Evolutionary conservation across 2,329 filamentous ascomycete species (phyloP), one percentile per base, ranked within the genome.

Genomic region (Epichloe uncinata): DNA sequence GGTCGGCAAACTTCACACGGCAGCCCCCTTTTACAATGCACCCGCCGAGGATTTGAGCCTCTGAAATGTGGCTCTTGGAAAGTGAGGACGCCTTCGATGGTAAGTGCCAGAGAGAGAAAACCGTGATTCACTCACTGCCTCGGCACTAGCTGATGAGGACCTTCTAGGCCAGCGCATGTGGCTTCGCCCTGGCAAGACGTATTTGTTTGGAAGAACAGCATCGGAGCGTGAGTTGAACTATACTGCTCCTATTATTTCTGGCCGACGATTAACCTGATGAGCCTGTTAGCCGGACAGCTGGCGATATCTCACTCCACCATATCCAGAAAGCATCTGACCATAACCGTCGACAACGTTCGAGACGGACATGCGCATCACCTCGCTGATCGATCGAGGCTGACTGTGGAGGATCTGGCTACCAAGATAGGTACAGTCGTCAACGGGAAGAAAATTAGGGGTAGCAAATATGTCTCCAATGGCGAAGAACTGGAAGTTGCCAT

Each of bases 381-480:
- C 13, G 74, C 78, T 51, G 75, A 73, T 40, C 80, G 84, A 53
- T 88, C 88, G 1, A 73, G 72, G 47, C 67, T 97, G 49, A 84
- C 75, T 4, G 73, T 97, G 50, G 82, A 82, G 56, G 93, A 97
- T 60, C 73, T 85, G 54, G 73, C 79, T n/a, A 93, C 89, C 4
- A 95, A 94, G 61, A 81, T 84, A 54, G 91, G 93, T 12, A 95
- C 90, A 0, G 71, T 74, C 3, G 71, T 97, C 50, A 85, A 96
- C 61, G 87, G 81, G 5, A 73, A 78, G 42, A 78, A 80, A 58
- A 78, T 90, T 54, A 81, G 81, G 56, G 82, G 81, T 22, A 69
- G 76, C 50, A 77, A 73, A 44, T 72, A 74, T 54, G 69, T 73
- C 9, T 64, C 90, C n/a, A 68, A 72, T 1, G 56, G 53, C n/a